A percentile compares a stretch with the other conserved stretches of the same genome.
phyloP scores from a whole-genome alignment of 192 early-diverging fungal species.

The Coemansia reversa region DNA sequence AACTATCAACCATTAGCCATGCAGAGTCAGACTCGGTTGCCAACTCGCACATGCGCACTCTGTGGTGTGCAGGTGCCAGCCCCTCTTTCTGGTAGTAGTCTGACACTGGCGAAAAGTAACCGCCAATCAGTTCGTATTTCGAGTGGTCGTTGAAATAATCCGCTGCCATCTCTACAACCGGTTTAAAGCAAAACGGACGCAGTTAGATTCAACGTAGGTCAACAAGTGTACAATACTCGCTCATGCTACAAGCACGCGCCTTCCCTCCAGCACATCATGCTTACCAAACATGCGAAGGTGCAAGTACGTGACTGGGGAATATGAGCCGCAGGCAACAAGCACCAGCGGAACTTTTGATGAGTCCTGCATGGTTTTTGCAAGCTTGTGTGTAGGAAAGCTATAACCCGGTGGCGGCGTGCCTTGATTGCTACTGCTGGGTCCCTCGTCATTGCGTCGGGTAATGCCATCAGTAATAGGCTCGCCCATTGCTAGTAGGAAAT shows the following conservation, averaged over 20 bases:
- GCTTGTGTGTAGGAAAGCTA: conserved; percentile 46
- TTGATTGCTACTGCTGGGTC: conserved; percentile 19
- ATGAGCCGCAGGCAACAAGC: conserved; percentile 94
- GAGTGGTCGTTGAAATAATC: conserved; percentile 72
- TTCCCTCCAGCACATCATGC: conserved; percentile 9
- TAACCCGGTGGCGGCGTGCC: conserved; percentile 54
- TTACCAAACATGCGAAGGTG: conserved; percentile 99
- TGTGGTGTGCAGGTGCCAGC: conserved; percentile 79
- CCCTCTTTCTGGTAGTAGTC: conserved; percentile 94
- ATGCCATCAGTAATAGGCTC: conserved; percentile 56
- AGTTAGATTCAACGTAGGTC: background rate
- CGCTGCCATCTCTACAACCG: conserved; percentile 78
- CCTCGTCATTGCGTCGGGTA: conserved; percentile 25
- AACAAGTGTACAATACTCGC: background rate
- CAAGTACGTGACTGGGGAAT: conserved; percentile 94
- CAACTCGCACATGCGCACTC: conserved; percentile 90
- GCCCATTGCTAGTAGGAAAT: conserved; percentile 22
- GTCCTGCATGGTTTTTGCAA: conserved; percentile 52
- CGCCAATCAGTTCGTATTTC: conserved; percentile 86
- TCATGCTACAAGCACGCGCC: background rate
- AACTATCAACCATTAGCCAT: conserved; percentile 97
- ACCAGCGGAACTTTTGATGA: conserved; percentile 70
- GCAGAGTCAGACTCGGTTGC: conserved; percentile 76
- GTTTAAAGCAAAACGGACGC: conserved; percentile 7
- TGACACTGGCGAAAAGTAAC: conserved; percentile 96